These are phyloP conservation scores for Sugiyamaella neomexicana DNA, from an alignment of 1,139 yeast species.

Conservation along the genomic window DNA sequence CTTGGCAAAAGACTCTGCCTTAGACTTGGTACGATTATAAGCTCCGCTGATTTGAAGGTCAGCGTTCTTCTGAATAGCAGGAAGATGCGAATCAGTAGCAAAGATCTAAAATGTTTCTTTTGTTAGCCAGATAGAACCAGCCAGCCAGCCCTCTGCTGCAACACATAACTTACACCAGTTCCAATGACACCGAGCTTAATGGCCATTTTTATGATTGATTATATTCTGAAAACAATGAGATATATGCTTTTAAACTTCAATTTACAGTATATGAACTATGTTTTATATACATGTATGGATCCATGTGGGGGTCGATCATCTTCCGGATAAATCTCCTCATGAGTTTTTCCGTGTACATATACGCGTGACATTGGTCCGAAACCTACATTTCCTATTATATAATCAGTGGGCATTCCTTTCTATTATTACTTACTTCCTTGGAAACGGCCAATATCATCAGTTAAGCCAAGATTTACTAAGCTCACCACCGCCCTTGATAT, in stretches of 20 bases:
- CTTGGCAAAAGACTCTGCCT: slow-evolving; percentile 79
- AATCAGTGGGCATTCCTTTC: no score
- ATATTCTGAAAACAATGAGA: no score
- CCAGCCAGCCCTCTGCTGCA: neutral
- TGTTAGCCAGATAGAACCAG: neutral
- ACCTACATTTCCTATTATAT: neutral
- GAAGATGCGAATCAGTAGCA: slow-evolving; percentile 80
- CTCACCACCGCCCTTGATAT: neutral
- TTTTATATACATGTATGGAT: no score
- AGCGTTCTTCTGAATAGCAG: slow-evolving; percentile 56
- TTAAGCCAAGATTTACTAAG: no score
- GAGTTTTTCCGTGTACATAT: neutral
- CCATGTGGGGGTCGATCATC: neutral
- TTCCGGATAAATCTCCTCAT: neutral
- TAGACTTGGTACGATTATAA: slow-evolving; percentile 76
- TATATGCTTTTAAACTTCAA: neutral
- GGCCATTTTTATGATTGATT: slow-evolving; percentile 18
- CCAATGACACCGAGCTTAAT: slow-evolving; percentile 77
- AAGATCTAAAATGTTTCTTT: slow-evolving; percentile 53
- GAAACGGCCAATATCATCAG: no score
- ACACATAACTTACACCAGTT: slow-evolving; percentile 54
- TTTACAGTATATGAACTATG: no score
- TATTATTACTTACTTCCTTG: no score
- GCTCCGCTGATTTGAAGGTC: slow-evolving; percentile 57
- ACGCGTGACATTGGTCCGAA: neutral